phyloP scores from a whole-genome alignment of 2,329 filamentous ascomycete genomes.

The Aureobasidium sp. region DNA sequence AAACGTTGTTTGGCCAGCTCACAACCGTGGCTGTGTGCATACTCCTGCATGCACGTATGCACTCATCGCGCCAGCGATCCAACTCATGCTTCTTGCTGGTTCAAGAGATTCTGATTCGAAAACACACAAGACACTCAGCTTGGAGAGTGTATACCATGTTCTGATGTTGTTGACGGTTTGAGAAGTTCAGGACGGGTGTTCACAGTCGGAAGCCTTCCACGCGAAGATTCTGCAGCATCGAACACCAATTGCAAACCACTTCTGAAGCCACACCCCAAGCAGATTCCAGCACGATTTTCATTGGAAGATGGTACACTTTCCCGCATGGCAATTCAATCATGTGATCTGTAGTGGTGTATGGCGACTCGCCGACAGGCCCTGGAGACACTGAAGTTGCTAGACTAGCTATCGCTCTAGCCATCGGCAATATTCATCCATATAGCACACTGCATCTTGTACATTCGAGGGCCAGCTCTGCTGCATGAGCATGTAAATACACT shows the following conservation, averaged over 20 bases:
- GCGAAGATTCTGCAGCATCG: conserved; percentile 1
- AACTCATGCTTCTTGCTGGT: neutral
- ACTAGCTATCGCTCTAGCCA: neutral
- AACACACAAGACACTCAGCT: neutral
- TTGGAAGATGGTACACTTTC: neutral
- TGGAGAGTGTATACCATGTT: neutral
- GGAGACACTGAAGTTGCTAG: neutral
- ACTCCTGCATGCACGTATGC: neutral
- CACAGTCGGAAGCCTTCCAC: conserved; percentile 6
- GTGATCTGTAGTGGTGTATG: conserved; percentile 11
- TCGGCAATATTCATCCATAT: neutral
- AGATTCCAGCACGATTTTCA: neutral
- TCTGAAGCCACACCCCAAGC: conserved; percentile 3
- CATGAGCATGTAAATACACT: neutral
- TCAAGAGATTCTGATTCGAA: neutral
- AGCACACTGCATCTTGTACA: neutral
- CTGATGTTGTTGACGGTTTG: neutral
- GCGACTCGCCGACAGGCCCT: neutral
- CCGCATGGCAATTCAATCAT: conserved; percentile 5
- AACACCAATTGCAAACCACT: neutral
- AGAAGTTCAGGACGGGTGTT: neutral
- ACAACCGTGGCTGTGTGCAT: conserved; percentile 11
- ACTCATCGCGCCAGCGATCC: neutral
- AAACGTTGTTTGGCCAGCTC: conserved; percentile 1
- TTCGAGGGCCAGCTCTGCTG: neutral